Conservation (phyloP, 2,329 filamentous ascomycete genomes). For the Didymella sp. region DNA sequence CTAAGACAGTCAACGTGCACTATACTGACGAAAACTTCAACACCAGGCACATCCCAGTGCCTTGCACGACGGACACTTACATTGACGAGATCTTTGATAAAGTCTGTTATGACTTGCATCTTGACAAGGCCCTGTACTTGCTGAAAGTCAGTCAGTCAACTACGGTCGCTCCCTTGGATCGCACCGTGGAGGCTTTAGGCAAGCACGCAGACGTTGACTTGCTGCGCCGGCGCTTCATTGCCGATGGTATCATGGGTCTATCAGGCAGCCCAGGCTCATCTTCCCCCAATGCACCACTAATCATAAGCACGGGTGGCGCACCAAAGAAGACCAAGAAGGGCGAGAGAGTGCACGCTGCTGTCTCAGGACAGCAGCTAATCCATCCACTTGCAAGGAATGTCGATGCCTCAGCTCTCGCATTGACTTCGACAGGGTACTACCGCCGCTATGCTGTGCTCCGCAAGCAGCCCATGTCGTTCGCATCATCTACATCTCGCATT, state of each 20-base stretch:
- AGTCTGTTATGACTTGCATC: slow-evolving; percentile 76
- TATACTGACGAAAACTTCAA: slow-evolving; percentile 75
- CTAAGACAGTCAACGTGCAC: slow-evolving; percentile 75
- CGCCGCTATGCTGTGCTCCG: slow-evolving; percentile 82
- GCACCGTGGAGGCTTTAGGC: slow-evolving; percentile 79
- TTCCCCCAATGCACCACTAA: slow-evolving; percentile 71
- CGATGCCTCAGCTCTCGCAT: slow-evolving; percentile 50
- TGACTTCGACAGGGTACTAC: slow-evolving; percentile 56
- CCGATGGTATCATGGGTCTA: slow-evolving; percentile 73
- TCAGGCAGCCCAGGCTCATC: slow-evolving; percentile 72
- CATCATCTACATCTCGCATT: slow-evolving; percentile 75
- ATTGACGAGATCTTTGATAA: slow-evolving; percentile 81
- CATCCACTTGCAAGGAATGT: slow-evolving; percentile 72
- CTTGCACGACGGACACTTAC: slow-evolving; percentile 83
- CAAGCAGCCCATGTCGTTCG: slow-evolving; percentile 82
- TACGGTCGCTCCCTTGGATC: slow-evolving; percentile 76
- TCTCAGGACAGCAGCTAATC: slow-evolving; percentile 56
- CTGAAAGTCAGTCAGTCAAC: slow-evolving; percentile 78
- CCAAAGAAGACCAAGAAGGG: slow-evolving; percentile 61
- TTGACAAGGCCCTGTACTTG: slow-evolving; percentile 81
- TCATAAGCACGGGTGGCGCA: slow-evolving; percentile 60
- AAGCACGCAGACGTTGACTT: slow-evolving; percentile 78
- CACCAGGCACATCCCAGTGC: slow-evolving; percentile 72
- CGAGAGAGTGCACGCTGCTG: slow-evolving; percentile 56
- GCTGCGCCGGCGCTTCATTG: slow-evolving; percentile 75